Evolutionary conservation across 169 alveolate species (phyloP), one percentile per base, ranked within the genome.

Genomic region (Theileria parva): DNA sequence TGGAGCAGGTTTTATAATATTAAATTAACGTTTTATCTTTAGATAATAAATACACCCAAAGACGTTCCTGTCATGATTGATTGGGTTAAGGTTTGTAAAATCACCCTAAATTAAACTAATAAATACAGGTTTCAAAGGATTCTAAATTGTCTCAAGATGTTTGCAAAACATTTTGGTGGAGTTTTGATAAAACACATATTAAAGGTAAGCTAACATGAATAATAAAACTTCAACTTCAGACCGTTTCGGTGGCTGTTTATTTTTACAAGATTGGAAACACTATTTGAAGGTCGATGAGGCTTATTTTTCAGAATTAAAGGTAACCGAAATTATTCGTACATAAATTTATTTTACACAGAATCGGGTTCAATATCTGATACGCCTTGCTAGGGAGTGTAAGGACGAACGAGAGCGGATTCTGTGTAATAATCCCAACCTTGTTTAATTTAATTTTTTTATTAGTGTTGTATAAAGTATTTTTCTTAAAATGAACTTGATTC

Each of bases 111-210:
- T 28, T 68, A 19, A 66, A 5, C 63, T 19, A 76, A 39, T 69
- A 44, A 44, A 19, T 64, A 13, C 84, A 39, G 73, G 84, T 80
- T 15, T 80, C 85, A 19, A 73, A 15, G 48, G 84, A 51, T 3
- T 19, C 71, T 15, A 55, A 74, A 9, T 61, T 80, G 67, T 68
- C 88, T 34, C 71, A 68, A 19, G 67, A 55, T 8, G 79, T 65
- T 21, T 80, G 88, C 32, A 61, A 74, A 63, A 84, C 74, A 21
- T 73, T 80, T 39, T 80, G 86, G 86, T 80, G 88, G 88, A 50
- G 85, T 25, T 73, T 80, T 37, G 88, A 80, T 60, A 74, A 23
- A 30, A 51, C 65, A 37, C 81, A 73, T 64, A 75, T 80, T 37
- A 72, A 53, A 64, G 84, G 81, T 79, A 79, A 7, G 64, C 2